These are phyloP conservation scores for Hemisphaericaspora xylofermentans DNA, from an alignment of 1,139 yeast species.

Conservation along the genomic window DNA sequence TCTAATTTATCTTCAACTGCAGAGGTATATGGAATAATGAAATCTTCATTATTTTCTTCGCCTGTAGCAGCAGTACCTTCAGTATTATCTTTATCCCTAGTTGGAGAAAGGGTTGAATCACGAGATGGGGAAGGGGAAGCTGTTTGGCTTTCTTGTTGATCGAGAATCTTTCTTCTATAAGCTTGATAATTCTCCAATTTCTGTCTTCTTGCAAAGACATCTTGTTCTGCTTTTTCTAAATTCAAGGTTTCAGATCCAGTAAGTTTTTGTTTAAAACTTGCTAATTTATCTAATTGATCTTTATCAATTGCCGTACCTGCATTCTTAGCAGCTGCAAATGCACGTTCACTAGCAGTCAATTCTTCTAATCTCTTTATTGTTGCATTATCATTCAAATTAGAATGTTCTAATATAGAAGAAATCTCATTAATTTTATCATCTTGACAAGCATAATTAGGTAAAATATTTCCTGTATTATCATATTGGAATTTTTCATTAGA, in stretches of 20 bases:
- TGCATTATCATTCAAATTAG: slow-evolving; percentile 38
- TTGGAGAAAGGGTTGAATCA: slow-evolving; percentile 9
- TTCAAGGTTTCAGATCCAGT: slow-evolving; percentile 46
- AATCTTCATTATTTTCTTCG: slow-evolving; percentile 22
- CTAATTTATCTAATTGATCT: slow-evolving; percentile 40
- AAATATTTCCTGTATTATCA: slow-evolving; percentile 58
- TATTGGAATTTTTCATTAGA: slow-evolving; percentile 55
- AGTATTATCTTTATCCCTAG: slow-evolving; percentile 7
- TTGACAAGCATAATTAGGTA: slow-evolving; percentile 59
- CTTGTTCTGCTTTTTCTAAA: slow-evolving; percentile 44
- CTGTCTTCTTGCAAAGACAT: slow-evolving; percentile 44
- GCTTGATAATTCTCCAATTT: slow-evolving; percentile 47
- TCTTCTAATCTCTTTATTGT: slow-evolving; percentile 55
- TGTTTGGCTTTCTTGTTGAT: slow-evolving; percentile 46
- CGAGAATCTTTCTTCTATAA: slow-evolving; percentile 49
- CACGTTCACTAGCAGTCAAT: slow-evolving; percentile 59
- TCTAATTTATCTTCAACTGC: slow-evolving; percentile 71
- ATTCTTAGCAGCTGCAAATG: slow-evolving; percentile 56
- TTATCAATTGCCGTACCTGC: slow-evolving; percentile 50
- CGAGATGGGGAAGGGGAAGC: slow-evolving; percentile 2
- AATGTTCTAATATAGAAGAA: slow-evolving; percentile 44
- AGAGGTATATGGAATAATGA: slow-evolving; percentile 65
- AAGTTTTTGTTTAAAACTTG: slow-evolving; percentile 40
- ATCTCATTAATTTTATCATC: slow-evolving; percentile 47
- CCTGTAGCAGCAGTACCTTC: slow-evolving; percentile 10